Percentiles rank a stretch among this genome's conserved stretches.
phyloP scores from a whole-genome alignment of 768 basidiomycete genomes.

The Inosperma sp. region DNA sequence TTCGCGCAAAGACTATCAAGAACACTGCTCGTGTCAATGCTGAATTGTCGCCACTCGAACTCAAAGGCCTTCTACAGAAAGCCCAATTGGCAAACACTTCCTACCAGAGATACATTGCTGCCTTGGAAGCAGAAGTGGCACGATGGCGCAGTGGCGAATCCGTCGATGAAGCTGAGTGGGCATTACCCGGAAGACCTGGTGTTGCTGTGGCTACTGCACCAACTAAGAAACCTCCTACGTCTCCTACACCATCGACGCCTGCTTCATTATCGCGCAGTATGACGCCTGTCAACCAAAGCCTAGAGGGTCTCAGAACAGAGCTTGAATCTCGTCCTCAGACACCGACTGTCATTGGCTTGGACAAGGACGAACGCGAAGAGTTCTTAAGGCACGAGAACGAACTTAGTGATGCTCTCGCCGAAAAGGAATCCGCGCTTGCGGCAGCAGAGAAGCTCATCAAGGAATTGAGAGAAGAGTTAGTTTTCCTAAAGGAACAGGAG shows the following conservation, averaged over 20 bases:
- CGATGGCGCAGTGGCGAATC: constrained; percentile 85
- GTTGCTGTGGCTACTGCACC: constrained; percentile 39
- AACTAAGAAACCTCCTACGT: constrained; percentile 62
- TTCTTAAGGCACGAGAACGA: constrained; percentile 97
- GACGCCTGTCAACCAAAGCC: constrained; percentile 70
- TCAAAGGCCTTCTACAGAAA: constrained; percentile 88
- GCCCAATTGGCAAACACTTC: constrained; percentile 81
- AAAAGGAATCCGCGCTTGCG: constrained; percentile 78
- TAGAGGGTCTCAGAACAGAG: constrained; percentile 69
- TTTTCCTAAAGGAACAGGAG: constrained; percentile 90
- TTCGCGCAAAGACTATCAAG: constrained; percentile 99
- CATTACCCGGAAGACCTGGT: constrained; percentile 51
- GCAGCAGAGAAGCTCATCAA: constrained; percentile 82
- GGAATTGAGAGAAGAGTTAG: constrained; percentile 84
- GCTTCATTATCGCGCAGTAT: constrained; percentile 48
- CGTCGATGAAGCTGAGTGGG: constrained; percentile 84
- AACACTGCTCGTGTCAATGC: constrained; percentile 98
- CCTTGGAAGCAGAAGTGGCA: constrained; percentile 86
- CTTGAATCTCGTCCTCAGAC: constrained; percentile 87
- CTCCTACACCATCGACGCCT: constrained; percentile 55
- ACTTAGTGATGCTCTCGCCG: constrained; percentile 86
- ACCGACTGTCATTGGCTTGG: constrained; percentile 80
- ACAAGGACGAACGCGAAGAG: constrained; percentile 96
- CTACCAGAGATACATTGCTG: constrained; percentile 81
- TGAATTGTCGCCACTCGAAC: constrained; percentile 92